Evolutionary conservation across 495 filamentous ascomycete genomes (phyloP), one percentile per base, ranked within the genome.

Genomic region (Geopyxis carbonaria): DNA sequence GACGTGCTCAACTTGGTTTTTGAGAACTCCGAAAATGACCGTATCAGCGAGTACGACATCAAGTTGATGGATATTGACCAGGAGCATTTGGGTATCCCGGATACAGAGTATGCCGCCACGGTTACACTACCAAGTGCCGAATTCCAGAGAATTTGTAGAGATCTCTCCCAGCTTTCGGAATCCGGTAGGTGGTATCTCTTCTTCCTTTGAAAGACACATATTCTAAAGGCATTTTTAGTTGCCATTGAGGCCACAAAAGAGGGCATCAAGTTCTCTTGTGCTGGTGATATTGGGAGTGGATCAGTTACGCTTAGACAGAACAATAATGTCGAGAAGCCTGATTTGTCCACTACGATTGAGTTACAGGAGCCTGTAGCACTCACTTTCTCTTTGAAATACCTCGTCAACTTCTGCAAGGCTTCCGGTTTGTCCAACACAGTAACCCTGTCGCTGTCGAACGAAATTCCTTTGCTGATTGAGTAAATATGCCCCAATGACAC

Each of bases 61-160:
- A 99, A 99, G 73, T 71, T 99, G 46, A 99, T 99, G 91, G 89
- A 99, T 60, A 94, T 99, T 59, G 89, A 99, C 63, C 89, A 99
- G 63, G 89, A 99, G 66, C 89, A 99, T 60, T 61, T 99, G 64
- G 89, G 89, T 30, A 99, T 99, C 57, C 89, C 89, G 20, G 91
- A 95, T 47, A 99, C 91, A 9, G 89, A 95, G 50, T 99, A 99
- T 55, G 78, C 82, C 28, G 87, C 91, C 25, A 86, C 78, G 20
- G 77, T 95, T 40, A 68, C 67, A 41, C 82, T 99, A 84, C 89
- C 91, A 5, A 70, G 77, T 11, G 53, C 69, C 13, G 89, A 99
- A 62, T 99, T 99, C 64, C 78, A 82, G 66, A 75, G 83, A 46
- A 95, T 99, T 57, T 93, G 84, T 60, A 72, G 77, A 42, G 91